phyloP scores from a whole-genome alignment of 306 rosid species.

The Cyclanthera cordifolia region DNA sequence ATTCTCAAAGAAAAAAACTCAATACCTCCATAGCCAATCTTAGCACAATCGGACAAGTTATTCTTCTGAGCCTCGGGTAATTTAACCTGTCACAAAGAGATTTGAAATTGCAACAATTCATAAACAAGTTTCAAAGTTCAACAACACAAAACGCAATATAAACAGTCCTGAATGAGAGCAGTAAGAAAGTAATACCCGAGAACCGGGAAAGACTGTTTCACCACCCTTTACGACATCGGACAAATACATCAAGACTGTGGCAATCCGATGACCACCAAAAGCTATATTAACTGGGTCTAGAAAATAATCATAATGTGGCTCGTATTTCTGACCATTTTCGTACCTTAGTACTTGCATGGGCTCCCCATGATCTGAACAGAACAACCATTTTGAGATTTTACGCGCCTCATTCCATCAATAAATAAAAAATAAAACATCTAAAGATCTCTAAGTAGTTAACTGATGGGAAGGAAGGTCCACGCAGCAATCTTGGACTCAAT shows the following conservation, averaged over 20 bases:
- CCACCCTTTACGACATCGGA: slow-evolving; percentile 83
- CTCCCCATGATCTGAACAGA: slow-evolving; percentile 71
- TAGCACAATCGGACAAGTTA: slow-evolving; percentile 62
- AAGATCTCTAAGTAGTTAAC: slow-evolving; percentile 25
- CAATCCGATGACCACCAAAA: slow-evolving; percentile 81
- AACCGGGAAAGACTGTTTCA: slow-evolving; percentile 74
- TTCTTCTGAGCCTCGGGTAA: slow-evolving; percentile 39
- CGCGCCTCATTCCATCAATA: background rate
- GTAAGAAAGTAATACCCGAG: slow-evolving; percentile 35
- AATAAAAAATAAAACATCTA: background rate
- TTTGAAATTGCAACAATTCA: background rate
- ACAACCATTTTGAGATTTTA: slow-evolving; percentile 6
- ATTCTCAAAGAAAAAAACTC: background rate
- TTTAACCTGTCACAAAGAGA: slow-evolving; percentile 27
- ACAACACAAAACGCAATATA: background rate
- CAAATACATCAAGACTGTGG: slow-evolving; percentile 90
- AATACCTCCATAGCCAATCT: slow-evolving; percentile 72
- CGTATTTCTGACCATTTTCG: slow-evolving; percentile 76
- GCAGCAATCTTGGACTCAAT: slow-evolving; percentile 73
- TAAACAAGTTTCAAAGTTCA: background rate
- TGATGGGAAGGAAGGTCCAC: slow-evolving; percentile 85
- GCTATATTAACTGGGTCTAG: slow-evolving; percentile 68
- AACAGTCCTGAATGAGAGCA: background rate
- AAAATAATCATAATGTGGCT: slow-evolving; percentile 80
- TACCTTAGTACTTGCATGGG: slow-evolving; percentile 76